Base-by-base conservation (phyloP, 768 basidiomycete genomes). In the Pleurotus platypus region DNA sequence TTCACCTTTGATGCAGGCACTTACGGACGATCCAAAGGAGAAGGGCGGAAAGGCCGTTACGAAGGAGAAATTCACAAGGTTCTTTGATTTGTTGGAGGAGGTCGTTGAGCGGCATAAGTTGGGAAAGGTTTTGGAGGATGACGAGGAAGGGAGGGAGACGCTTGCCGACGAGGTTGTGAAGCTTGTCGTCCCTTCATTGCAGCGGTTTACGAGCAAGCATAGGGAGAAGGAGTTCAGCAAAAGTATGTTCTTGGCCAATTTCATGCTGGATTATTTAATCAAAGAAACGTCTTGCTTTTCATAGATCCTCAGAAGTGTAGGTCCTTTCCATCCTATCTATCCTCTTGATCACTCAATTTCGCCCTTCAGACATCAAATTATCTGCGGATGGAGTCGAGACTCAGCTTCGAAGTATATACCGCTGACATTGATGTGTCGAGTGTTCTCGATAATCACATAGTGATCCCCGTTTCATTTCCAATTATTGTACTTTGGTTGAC, bases 181-280 rank as follows among this genome's bases (percentile, higher is more conserved):
- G 72, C 75, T 92, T 6, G 86, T 92, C 11, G 79, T 92, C 8
- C 90, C 91, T 22, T 81, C 81, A 42, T 75, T 94, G 59, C 82
- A 87, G 69, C 73, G 85, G 56, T 92, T 93, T 64, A 80, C 80
- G 59, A 85, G 88, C 69, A 87, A 85, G 67, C 84, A 89, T 63
- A 78, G 78, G 38, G 90, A 90, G 45, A 91, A 88, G 67, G 90
- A 92, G 61, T 90, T 92, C 62, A 90, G 90, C 68, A 90, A 89
- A 74, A 90, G 92, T 92, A 61, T 64, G 81, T 74, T 2, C 11
- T 26, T 46, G 37, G 12, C 42, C 13, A 55, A 37, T 37, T 54
- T 37, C 56, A 53, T 37, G 9, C 7, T 35, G 7, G 30, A 35
- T 35, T 35, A 8, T 9, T 35, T 35, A 35, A 30, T 30, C 27